Percentiles rank a stretch among this genome's conserved stretches.
Conservation (phyloP, 2,329 filamentous ascomycete species). For the Ophiocordyceps camponoti-saundersi region DNA sequence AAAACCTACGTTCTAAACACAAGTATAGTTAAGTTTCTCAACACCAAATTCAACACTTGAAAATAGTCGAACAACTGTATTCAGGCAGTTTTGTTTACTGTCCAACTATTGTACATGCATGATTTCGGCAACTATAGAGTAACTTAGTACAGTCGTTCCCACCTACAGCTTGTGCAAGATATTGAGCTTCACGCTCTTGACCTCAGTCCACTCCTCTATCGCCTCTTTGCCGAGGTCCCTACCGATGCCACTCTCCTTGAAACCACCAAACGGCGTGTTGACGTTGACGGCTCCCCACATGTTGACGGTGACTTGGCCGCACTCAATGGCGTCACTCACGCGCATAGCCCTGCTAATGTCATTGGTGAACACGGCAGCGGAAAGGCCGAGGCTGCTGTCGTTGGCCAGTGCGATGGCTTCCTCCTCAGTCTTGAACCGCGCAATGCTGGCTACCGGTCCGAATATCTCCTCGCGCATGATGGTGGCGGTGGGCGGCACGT, state of each 20-base stretch:
- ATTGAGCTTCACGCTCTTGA: constrained; percentile 11
- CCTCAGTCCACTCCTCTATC: constrained; percentile 12
- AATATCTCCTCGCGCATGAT: constrained; percentile 11
- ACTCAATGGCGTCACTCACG: constrained; percentile 34
- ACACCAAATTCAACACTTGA: no score
- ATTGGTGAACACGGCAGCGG: constrained; percentile 12
- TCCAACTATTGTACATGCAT: no score
- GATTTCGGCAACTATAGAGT: not conserved
- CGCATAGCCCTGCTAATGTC: constrained; percentile 17
- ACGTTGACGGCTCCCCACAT: constrained; percentile 9
- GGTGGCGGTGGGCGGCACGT: constrained; percentile 11
- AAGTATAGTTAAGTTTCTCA: no score
- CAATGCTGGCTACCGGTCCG: constrained; percentile 22
- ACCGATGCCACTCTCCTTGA: constrained; percentile 16
- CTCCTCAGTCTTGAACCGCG: constrained; percentile 27
- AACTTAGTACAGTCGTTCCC: not conserved
- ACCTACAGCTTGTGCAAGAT: not conserved
- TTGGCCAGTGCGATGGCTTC: constrained; percentile 33
- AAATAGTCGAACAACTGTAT: no score
- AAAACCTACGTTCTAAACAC: no score
- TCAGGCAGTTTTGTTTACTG: no score
- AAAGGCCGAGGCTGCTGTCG: constrained; percentile 22
- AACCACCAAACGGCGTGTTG: constrained; percentile 15
- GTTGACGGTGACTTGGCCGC: constrained; percentile 52
- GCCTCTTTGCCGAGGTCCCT: constrained; percentile 15